Conservation (phyloP, 176 grass and related monocot species). For the Saccharum spontaneum region DNA sequence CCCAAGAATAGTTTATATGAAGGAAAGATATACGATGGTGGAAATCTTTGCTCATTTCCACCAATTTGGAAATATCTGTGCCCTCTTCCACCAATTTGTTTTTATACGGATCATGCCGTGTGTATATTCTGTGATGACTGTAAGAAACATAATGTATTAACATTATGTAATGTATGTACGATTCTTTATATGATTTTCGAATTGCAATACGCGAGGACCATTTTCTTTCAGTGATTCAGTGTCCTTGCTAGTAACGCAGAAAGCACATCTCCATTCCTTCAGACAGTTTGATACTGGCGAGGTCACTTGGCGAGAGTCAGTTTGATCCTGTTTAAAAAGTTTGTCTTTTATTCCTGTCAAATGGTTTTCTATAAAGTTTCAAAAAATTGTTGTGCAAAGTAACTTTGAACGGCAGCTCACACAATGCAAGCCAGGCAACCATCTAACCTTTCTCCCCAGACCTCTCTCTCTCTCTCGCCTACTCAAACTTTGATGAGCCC, state of each 20-base stretch:
- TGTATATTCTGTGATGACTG: neutral
- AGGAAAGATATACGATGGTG: neutral
- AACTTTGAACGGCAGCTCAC: neutral
- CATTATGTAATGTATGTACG: slow-evolving; percentile 29
- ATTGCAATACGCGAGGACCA: neutral
- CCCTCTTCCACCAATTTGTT: neutral
- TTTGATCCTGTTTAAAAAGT: neutral
- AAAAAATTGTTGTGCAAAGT: neutral
- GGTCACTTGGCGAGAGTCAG: neutral
- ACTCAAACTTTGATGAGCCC: slow-evolving; percentile 24
- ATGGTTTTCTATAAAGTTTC: neutral
- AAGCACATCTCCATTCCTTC: neutral
- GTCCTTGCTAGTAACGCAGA: neutral
- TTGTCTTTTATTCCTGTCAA: neutral
- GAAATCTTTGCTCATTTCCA: neutral
- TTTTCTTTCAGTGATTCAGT: neutral
- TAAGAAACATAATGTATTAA: neutral
- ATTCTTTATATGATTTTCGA: neutral
- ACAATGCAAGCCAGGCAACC: no score
- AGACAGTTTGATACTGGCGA: neutral
- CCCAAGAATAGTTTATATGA: neutral
- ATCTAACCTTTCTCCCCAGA: neutral
- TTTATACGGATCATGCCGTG: neutral
- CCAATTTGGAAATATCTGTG: neutral
- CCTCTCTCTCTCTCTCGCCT: neutral